Evolutionary conservation across 176 grass and related monocot genomes (phyloP), one percentile per base, ranked within the genome.

Genomic region (Oryza punctata): DNA sequence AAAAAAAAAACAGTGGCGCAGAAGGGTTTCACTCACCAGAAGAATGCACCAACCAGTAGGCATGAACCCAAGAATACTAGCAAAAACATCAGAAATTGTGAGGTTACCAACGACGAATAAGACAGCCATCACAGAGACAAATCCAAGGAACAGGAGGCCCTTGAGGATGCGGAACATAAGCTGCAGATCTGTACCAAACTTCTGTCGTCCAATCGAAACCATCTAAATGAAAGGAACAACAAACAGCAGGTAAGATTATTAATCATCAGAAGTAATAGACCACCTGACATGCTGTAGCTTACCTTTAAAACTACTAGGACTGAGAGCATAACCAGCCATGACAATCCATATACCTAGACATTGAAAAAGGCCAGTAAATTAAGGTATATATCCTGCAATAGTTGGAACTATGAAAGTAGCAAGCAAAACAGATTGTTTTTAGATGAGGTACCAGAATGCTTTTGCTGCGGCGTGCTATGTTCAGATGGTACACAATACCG

Each of bases 81-180:
- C 91, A 7, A 99, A 94, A 40, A 96, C 89, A 81, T 99, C 96
- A 4, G 91, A 81, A 72, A 99, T 81, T 16, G 88, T 96, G 46
- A 99, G 85, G 69, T 18, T 67, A 38, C 84, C 79, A 37, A 92
- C 85, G 5, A 91, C 89, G 69, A 99, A 99, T 15, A 99, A 81
- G 21, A 99, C 89, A 0, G 91, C 92, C 87, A 96, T 86, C 57
- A 99, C 91, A 23, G 81, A 92, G 33, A 99, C 30, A 49, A 99
- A 96, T 11, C 91, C 96, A 67, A 96, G 88, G 81, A 99, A 99
- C 32, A 99, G 86, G 81, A 99, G 88, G 50, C 87, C 93, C 79
- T 99, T 98, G 29, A 99, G 91, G 74, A 99, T 88, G 37, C 96
- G 91, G 79, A 99, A 99, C 96, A 94, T 96, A 37, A 96, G 91